Conservation (phyloP, 1,284 basidiomycete species). For the Quambalaria eucalypti region DNA sequence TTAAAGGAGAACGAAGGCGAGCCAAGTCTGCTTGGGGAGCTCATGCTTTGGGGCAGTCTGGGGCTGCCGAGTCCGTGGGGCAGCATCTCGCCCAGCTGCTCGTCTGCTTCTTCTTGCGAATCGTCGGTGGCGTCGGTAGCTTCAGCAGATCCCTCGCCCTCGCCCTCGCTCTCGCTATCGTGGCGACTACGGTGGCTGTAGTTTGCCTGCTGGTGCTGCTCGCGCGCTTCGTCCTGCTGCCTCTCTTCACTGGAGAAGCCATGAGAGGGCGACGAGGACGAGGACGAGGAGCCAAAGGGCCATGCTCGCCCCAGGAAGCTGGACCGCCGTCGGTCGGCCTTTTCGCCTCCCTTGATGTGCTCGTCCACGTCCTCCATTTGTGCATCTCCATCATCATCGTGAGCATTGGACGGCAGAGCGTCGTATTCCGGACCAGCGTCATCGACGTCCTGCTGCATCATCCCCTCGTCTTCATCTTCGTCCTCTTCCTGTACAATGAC, state of each 20-base stretch:
- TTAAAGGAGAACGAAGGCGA: not conserved
- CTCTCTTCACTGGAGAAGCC: not conserved
- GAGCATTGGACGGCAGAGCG: too few relatives aligned
- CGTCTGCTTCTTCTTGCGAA: not conserved
- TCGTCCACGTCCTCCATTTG: not conserved
- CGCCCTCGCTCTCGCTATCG: not conserved
- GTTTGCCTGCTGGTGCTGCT: not conserved
- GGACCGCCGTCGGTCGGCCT: not conserved
- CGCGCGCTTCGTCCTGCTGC: not conserved
- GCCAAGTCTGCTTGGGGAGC: not conserved
- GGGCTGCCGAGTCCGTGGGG: not conserved
- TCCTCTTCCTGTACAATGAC: too few relatives aligned
- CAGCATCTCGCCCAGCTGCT: not conserved
- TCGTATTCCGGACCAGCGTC: too few relatives aligned
- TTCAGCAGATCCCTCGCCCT: not conserved
- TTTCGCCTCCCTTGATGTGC: not conserved
- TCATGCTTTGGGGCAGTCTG: not conserved
- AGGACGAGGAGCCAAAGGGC: too few relatives aligned
- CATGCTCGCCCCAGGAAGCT: not conserved
- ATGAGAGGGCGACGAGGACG: not conserved
- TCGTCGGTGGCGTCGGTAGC: not conserved
- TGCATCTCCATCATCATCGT: not conserved
- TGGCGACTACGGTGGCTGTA: not conserved
- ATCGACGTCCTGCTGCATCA: too few relatives aligned
- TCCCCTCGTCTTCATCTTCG: too few relatives aligned